Conservation (phyloP, 768 basidiomycete species). For the Trametes cingulata region DNA sequence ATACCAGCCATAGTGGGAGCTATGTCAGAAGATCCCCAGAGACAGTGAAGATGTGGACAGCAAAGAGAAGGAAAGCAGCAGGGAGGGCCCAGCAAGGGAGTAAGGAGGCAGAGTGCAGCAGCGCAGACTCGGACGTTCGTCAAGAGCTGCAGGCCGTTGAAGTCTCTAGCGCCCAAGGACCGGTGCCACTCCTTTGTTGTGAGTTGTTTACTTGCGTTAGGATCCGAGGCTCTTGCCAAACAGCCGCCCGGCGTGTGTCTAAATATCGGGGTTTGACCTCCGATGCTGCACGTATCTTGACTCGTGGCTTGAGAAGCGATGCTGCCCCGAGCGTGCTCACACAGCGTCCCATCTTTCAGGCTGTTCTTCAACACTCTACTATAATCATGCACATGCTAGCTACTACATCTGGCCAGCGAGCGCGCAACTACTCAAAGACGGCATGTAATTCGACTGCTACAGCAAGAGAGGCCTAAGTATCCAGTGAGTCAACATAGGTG, state of each 20-base stretch:
- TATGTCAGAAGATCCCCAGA: neutral
- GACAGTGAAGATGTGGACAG: neutral
- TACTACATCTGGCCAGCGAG: too few relatives aligned
- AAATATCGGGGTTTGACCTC: too few relatives aligned
- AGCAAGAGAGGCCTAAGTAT: too few relatives aligned
- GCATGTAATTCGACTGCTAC: too few relatives aligned
- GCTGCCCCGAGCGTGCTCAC: too few relatives aligned
- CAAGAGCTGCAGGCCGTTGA: neutral
- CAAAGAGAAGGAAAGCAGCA: neutral
- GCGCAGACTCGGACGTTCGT: too few relatives aligned
- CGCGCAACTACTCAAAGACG: too few relatives aligned
- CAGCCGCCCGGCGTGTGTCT: constrained; percentile 1
- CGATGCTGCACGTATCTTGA: too few relatives aligned
- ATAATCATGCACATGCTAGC: neutral
- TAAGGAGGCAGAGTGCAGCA: neutral
- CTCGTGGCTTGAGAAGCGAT: too few relatives aligned
- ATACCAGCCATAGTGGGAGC: neutral
- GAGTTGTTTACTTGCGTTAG: constrained; percentile 12
- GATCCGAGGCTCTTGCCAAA: constrained; percentile 22
- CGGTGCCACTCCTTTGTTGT: constrained; percentile 1
- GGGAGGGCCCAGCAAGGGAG: neutral
- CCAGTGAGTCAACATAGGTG: too few relatives aligned
- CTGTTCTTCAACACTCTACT: too few relatives aligned
- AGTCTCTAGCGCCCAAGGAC: neutral
- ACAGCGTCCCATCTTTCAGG: too few relatives aligned